phyloP scores from a whole-genome alignment of 176 grass and related monocot genomes.

The Zea luxurians region DNA sequence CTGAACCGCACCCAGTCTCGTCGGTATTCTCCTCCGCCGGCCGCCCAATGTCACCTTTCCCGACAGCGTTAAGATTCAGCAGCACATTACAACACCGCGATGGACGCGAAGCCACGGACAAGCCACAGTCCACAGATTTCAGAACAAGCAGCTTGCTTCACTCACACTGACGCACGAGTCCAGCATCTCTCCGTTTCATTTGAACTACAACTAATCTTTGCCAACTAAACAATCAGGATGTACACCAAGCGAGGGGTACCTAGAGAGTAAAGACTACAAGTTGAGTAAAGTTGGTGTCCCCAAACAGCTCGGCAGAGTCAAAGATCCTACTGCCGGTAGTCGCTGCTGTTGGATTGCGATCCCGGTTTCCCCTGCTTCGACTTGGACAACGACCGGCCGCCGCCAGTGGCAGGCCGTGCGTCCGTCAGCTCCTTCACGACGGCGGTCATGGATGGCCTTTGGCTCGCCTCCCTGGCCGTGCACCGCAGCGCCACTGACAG shows the following conservation, averaged over 20 bases:
- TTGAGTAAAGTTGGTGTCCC: neutral
- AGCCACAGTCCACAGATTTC: too few species aligned
- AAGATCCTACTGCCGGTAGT: neutral
- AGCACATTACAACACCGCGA: too few species aligned
- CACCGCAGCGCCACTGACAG: slow-evolving; percentile 60
- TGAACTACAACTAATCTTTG: neutral
- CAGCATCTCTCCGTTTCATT: too few species aligned
- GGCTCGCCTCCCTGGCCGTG: slow-evolving; percentile 29
- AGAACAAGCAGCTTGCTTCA: too few species aligned
- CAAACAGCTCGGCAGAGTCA: neutral
- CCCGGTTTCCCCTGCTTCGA: slow-evolving; percentile 18
- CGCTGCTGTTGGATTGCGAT: slow-evolving; percentile 7
- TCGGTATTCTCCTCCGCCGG: too few species aligned
- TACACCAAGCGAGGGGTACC: neutral
- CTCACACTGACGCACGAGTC: too few species aligned
- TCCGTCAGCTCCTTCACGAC: slow-evolving; percentile 64
- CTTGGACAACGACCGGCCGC: neutral
- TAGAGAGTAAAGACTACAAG: neutral
- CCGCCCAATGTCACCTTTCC: too few species aligned
- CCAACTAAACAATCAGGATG: neutral
- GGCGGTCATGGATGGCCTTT: slow-evolving; percentile 55
- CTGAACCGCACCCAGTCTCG: too few species aligned
- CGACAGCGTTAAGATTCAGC: too few species aligned
- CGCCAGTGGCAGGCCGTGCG: neutral
- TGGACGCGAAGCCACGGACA: too few species aligned